phyloP scores from a whole-genome alignment of 495 filamentous ascomycete species.

The Aspergillus sparsus region DNA sequence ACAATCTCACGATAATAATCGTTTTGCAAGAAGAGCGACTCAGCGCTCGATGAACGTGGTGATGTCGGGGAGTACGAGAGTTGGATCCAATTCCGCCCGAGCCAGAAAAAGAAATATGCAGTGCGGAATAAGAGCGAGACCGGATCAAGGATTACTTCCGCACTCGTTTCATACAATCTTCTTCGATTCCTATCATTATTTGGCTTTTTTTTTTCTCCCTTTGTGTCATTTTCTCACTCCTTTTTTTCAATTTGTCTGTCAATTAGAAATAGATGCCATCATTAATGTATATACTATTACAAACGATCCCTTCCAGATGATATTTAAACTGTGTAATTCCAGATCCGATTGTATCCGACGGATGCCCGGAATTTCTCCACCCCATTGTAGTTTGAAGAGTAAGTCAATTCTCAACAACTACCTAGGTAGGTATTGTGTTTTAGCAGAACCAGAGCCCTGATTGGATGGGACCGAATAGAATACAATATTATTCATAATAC shows the following conservation, averaged over 20 bases:
- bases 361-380: constrained; percentile 11
- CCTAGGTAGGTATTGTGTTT: too few species aligned
- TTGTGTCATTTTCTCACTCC: neutral
- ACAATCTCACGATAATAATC: neutral
- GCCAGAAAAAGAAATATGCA: constrained; percentile 5
- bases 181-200: too few species aligned
- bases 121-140: constrained; percentile 15
- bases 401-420: too few species aligned
- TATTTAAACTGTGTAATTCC: too few species aligned
- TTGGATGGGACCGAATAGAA: too few species aligned
- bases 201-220: neutral
- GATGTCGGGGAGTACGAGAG: neutral
- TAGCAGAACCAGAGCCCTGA: too few species aligned
- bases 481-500: too few species aligned
- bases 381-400: neutral
- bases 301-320: too few species aligned
- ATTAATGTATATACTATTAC: neutral
- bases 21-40: too few species aligned
- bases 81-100: neutral
- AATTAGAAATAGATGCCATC: neutral
- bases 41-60: too few species aligned
- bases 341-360: constrained; percentile 14
- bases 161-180: constrained; percentile 3
- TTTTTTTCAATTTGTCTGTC: neutral
- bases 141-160: constrained; percentile 9